Evolutionary conservation across 306 rosid species (phyloP).

Genomic region (Lathyrus tuberosus): DNA sequence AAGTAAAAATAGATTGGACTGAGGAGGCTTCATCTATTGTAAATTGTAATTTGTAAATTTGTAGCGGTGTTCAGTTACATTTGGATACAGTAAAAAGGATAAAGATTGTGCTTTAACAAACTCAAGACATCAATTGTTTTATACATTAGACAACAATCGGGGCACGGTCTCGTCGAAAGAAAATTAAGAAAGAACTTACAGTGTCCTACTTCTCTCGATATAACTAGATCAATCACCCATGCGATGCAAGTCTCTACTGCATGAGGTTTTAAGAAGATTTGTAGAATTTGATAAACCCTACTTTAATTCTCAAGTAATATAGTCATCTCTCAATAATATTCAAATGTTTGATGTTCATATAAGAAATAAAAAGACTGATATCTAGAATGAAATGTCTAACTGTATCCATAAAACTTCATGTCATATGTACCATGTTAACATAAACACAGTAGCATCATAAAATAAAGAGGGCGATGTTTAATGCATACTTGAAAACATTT

Average conservation of each 20-base stretch:
- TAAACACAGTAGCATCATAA: not conserved
- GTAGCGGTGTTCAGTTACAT: slow-evolving; percentile 9
- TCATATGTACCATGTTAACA: not conserved
- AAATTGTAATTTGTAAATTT: not conserved
- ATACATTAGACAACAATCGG: slow-evolving; percentile 24
- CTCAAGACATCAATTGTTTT: not conserved
- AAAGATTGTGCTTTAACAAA: slow-evolving; percentile 3
- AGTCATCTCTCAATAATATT: not conserved
- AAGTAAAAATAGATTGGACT: slow-evolving; percentile 1
- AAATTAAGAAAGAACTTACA: slow-evolving; percentile 15
- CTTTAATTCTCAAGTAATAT: not conserved
- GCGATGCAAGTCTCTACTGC: not conserved
- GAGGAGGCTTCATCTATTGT: slow-evolving; percentile 4
- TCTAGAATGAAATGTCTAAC: not conserved
- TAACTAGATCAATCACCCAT: not conserved
- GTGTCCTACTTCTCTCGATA: slow-evolving; percentile 1
- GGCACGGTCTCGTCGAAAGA: slow-evolving; percentile 11
- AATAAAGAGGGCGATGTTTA: not conserved
- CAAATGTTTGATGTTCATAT: not conserved
- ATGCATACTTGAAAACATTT: not conserved
- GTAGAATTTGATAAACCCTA: not conserved
- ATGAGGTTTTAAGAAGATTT: not conserved
- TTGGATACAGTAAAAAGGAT: slow-evolving; percentile 12
- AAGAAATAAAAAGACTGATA: not conserved
- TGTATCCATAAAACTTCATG: not conserved